phyloP scores from a whole-genome alignment of 2,329 filamentous ascomycete genomes.

The Orbilia blumenaviensis region DNA sequence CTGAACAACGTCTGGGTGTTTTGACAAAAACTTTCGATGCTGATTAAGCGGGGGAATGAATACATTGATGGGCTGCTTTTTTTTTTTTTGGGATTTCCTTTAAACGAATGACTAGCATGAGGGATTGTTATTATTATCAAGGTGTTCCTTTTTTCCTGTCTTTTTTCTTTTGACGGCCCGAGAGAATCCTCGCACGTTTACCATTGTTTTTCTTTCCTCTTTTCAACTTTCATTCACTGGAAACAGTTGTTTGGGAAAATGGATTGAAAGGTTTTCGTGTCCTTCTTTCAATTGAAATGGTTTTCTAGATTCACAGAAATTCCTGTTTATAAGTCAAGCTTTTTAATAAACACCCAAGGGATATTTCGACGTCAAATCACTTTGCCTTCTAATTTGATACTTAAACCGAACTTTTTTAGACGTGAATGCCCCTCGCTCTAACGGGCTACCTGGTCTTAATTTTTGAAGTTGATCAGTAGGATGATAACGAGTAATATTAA shows the following conservation, averaged over 20 bases:
- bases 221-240: constrained; percentile 5
- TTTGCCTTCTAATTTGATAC: too few species aligned
- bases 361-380: constrained; percentile 27
- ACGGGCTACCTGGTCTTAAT: too few species aligned
- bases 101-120: neutral
- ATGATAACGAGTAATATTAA: too few species aligned
- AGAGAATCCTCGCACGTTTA: constrained; percentile 12
- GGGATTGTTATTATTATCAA: neutral
- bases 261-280: neutral
- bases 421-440: too few species aligned
- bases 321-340: constrained; percentile 29
- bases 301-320: constrained; percentile 13
- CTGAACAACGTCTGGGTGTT: neutral
- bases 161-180: constrained; percentile 21
- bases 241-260: neutral
- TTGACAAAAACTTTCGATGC: neutral
- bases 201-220: neutral
- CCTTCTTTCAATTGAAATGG: neutral
- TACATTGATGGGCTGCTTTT: neutral
- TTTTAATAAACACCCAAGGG: constrained; percentile 30
- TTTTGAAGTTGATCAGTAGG: too few species aligned
- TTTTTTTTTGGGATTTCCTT: neutral
- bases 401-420: too few species aligned
- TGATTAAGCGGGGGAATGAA: neutral
- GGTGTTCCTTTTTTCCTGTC: neutral